phyloP scores from a whole-genome alignment of 2,329 filamentous ascomycete species.

The Trichophyton benhamiae region DNA sequence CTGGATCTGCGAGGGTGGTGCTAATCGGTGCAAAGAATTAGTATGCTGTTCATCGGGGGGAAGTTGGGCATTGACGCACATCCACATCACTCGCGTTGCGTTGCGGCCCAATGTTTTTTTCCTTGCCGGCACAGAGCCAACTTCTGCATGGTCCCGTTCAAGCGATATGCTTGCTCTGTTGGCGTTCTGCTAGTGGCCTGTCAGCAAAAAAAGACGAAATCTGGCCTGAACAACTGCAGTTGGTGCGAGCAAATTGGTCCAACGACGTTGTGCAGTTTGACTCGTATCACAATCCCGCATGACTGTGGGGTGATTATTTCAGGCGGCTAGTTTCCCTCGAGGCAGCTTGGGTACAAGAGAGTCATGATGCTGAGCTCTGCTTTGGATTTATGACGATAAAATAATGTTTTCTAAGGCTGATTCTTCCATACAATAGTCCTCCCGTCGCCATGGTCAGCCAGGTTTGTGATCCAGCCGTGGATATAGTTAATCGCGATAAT shows the following conservation, averaged over 20 bases:
- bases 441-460: background rate
- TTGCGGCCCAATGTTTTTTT: slow-evolving; percentile 4
- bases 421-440: background rate
- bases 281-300: background rate
- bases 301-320: background rate
- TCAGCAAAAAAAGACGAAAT: background rate
- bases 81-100: slow-evolving; percentile 3
- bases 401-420: background rate
- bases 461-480: background rate
- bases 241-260: background rate
- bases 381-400: background rate
- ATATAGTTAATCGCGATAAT: background rate
- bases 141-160: slow-evolving; percentile 2
- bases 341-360: background rate
- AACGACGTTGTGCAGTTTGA: background rate
- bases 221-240: slow-evolving; percentile 1
- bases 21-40: background rate
- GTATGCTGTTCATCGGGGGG: slow-evolving; percentile 1
- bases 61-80: slow-evolving; percentile 5
- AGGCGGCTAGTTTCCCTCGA: background rate
- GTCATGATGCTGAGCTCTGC: background rate
- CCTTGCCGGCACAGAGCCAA: background rate
- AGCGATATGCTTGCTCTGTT: slow-evolving; percentile 4
- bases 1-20: slow-evolving; percentile 1
- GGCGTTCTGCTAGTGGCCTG: slow-evolving; percentile 2